Conservation (phyloP, 164 flowering plant genomes). For the Aristolochia contorta region DNA sequence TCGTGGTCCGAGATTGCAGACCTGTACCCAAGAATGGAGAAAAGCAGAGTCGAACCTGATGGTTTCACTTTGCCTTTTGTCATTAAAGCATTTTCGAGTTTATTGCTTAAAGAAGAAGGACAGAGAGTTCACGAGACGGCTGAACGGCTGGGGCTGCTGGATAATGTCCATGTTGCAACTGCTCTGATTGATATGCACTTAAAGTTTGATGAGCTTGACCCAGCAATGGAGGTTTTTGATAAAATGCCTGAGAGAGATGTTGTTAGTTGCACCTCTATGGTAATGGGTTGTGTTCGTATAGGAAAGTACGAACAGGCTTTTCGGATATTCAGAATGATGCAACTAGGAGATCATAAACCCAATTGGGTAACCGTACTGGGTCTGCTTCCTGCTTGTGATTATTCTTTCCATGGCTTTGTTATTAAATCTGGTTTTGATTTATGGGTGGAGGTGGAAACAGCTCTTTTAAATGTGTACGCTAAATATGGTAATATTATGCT, state of each 20-base stretch:
- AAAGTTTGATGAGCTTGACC: slow-evolving; percentile 10
- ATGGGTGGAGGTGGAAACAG: slow-evolving; percentile 16
- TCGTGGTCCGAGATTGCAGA: slow-evolving; percentile 14
- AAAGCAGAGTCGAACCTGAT: slow-evolving; percentile 15
- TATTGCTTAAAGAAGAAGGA: slow-evolving; percentile 13
- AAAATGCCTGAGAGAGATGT: slow-evolving; percentile 23
- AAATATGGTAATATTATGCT: slow-evolving; percentile 14
- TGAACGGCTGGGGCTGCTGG: slow-evolving; percentile 7
- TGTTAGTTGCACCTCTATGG: slow-evolving; percentile 26
- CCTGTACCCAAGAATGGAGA: slow-evolving; percentile 18
- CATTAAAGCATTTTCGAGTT: slow-evolving; percentile 17
- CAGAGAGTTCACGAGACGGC: slow-evolving; percentile 13
- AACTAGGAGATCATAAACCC: slow-evolving; percentile 13
- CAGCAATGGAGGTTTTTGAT: slow-evolving; percentile 18
- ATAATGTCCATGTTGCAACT: slow-evolving; percentile 18
- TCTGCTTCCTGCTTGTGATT: slow-evolving; percentile 16
- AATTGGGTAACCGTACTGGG: slow-evolving; percentile 18
- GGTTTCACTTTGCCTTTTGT: slow-evolving; percentile 26
- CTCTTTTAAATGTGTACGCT: slow-evolving; percentile 19
- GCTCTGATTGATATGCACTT: slow-evolving; percentile 20
- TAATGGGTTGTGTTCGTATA: slow-evolving; percentile 14
- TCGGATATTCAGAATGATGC: slow-evolving; percentile 16
- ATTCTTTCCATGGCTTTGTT: slow-evolving; percentile 13
- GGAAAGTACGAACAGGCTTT: slow-evolving; percentile 10
- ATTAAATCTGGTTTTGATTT: slow-evolving; percentile 18